A percentile compares a stretch with the other conserved stretches of the same genome.
phyloP scores from a whole-genome alignment of 2,329 filamentous ascomycete species.

The Calonectria pauciramosa region DNA sequence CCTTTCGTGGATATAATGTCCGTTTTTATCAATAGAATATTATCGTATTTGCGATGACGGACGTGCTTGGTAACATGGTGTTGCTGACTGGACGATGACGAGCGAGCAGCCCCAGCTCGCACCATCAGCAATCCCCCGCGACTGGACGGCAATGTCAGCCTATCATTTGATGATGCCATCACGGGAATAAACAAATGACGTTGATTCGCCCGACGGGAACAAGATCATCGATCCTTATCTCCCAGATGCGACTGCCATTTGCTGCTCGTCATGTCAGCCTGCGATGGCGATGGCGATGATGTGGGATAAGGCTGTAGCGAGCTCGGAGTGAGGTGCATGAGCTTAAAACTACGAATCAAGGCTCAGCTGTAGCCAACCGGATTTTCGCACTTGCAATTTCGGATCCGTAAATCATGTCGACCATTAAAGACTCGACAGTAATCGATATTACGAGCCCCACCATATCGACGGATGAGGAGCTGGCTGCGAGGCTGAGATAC shows the following conservation, averaged over 20 bases:
- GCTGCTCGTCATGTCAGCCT: constrained; percentile 16
- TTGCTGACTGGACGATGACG: constrained; percentile 6
- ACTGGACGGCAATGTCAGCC: neutral
- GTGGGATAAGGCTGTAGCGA: neutral
- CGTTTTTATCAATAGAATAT: neutral
- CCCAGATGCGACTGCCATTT: neutral
- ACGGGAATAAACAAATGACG: neutral
- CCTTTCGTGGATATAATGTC: neutral
- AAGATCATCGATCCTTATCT: constrained; percentile 14
- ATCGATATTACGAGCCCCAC: neutral
- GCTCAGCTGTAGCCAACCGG: neutral
- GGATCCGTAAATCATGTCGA: neutral
- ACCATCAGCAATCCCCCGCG: constrained; percentile 12
- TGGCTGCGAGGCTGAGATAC: neutral
- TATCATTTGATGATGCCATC: neutral
- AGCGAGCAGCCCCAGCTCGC: neutral
- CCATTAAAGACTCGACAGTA: neutral
- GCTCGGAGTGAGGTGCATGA: neutral
- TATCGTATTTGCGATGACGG: neutral
- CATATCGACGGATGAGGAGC: constrained; percentile 2
- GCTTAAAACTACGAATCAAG: neutral
- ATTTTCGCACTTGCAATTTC: neutral
- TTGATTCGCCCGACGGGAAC: neutral
- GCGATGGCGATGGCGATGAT: constrained; percentile 7
- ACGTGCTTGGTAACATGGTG: neutral